Base-by-base conservation (phyloP, 2,329 filamentous ascomycete genomes). In the Paraphaeosphaeria minitans region DNA sequence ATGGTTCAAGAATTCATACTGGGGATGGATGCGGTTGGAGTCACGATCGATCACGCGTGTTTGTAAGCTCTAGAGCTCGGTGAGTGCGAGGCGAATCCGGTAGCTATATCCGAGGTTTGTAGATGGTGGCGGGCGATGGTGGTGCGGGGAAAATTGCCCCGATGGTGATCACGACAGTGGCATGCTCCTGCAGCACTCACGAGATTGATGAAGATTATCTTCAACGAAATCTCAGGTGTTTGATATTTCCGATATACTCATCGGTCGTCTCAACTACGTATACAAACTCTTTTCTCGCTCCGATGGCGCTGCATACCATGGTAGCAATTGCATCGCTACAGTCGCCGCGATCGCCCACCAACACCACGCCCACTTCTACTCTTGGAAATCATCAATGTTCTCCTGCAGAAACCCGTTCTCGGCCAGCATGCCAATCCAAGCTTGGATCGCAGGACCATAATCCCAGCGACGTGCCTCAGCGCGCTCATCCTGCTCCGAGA, bases 381-480 rank as follows among this genome's bases (percentile, higher is more conserved):
- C 39, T 16, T 42, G 6, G 10, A 53, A 51, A 3, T 66, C 58
- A 1, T 27, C 39, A 19, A 75, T 53, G 54, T 74, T 67, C 52
- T 64, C 54, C 51, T 72, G 72, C 56, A 95, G 74, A 1, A 85
- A 77, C 1, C 85, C 87, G 66, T 89, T 88, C 59, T 87, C 85
- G 0, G 89, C 89, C 57, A 96, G 81, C 61, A 84, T 85, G 63
- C 84, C 83, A 46, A 93, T 76, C 87, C 91, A 94, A 39, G 77
- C 80, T 66, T 90, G 86, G 22, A 94, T 82, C 0, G 87, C 85
- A 0, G 87, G 85, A 0, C 85, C 87, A 69, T 90, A 91, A 69
- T 96, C 90, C 68, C 86, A 83, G 67, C 84, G 83, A 2, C 87
- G 80, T 29, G 82, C 82, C 22, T 78, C 77, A 3, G 87, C 84